These are phyloP conservation scores for Pythium grandisporangium DNA, from an alignment of 352 stramenopile species.

Conservation along the genomic window DNA sequence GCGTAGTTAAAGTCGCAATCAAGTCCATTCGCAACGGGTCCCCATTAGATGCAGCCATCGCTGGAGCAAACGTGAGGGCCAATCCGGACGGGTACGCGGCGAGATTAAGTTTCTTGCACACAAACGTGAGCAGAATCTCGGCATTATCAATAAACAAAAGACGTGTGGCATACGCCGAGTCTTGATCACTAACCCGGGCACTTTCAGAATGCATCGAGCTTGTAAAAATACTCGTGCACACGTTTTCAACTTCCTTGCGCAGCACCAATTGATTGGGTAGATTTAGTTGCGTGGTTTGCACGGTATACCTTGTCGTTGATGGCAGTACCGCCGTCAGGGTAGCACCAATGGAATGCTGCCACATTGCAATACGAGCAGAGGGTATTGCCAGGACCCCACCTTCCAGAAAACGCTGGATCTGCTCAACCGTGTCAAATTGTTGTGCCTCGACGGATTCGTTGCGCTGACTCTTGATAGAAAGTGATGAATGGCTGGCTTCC, in stretches of 20 bases:
- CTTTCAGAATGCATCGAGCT: conserved; percentile 38
- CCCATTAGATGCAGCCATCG: conserved; percentile 46
- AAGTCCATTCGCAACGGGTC: conserved; percentile 59
- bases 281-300: conserved; percentile 53
- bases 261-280: conserved; percentile 38
- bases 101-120: conserved; percentile 52
- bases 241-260: conserved; percentile 58
- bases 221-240: conserved; percentile 55
- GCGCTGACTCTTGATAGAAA: conserved; percentile 59
- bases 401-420: conserved; percentile 22
- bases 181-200: conserved; percentile 20
- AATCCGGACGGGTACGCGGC: conserved; percentile 38
- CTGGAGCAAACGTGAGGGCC: conserved; percentile 39
- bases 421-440: conserved; percentile 16
- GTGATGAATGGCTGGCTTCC: conserved; percentile 44
- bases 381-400: conserved; percentile 23
- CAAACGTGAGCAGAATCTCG: conserved; percentile 56
- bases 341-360: conserved; percentile 45
- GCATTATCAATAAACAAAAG: conserved; percentile 72
- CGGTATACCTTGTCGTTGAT: conserved; percentile 54
- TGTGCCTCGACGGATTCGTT: not conserved
- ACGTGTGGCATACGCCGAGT: conserved; percentile 25
- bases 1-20: conserved; percentile 32
- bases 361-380: conserved; percentile 36
- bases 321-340: conserved; percentile 11